Evolutionary conservation across 2,329 filamentous ascomycete species (phyloP).

Genomic region (Lecanicillium sp.): DNA sequence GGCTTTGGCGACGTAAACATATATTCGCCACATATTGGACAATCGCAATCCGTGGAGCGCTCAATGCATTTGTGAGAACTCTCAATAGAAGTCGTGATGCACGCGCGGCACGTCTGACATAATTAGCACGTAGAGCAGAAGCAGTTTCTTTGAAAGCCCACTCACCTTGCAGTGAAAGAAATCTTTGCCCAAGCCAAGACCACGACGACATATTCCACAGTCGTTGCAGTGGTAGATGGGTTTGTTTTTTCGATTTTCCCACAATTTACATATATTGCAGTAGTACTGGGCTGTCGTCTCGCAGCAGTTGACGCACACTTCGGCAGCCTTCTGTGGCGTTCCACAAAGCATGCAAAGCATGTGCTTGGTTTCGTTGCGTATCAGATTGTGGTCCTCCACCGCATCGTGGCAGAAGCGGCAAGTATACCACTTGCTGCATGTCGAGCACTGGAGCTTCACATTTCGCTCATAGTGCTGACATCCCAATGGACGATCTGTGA

Average conservation of each 20-base stretch:
- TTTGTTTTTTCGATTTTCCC: constrained; percentile 88
- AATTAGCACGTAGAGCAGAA: background rate
- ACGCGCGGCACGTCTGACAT: constrained; percentile 75
- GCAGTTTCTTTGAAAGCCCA: constrained; percentile 12
- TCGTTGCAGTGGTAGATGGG: constrained; percentile 94
- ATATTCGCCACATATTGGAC: constrained; percentile 93
- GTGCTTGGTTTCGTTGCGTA: constrained; percentile 76
- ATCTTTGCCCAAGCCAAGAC: constrained; percentile 87
- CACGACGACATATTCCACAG: constrained; percentile 89
- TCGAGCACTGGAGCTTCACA: constrained; percentile 88
- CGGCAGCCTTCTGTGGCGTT: constrained; percentile 72
- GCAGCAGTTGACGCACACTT: constrained; percentile 70
- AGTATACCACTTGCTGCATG: constrained; percentile 86
- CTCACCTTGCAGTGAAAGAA: constrained; percentile 97
- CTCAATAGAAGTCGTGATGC: constrained; percentile 81
- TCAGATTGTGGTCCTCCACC: constrained; percentile 67
- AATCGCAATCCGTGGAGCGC: constrained; percentile 87
- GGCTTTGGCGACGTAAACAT: constrained; percentile 86
- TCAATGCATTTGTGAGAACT: constrained; percentile 89
- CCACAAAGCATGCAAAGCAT: constrained; percentile 98
- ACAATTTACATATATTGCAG: constrained; percentile 89
- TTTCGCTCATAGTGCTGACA: constrained; percentile 93
- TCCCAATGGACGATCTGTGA: constrained; percentile 49
- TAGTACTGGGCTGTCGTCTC: constrained; percentile 80
- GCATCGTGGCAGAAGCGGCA: constrained; percentile 92